These are phyloP conservation scores for Bipolaris cookei DNA, from an alignment of 2,329 filamentous ascomycete genomes.

Conservation along the genomic window DNA sequence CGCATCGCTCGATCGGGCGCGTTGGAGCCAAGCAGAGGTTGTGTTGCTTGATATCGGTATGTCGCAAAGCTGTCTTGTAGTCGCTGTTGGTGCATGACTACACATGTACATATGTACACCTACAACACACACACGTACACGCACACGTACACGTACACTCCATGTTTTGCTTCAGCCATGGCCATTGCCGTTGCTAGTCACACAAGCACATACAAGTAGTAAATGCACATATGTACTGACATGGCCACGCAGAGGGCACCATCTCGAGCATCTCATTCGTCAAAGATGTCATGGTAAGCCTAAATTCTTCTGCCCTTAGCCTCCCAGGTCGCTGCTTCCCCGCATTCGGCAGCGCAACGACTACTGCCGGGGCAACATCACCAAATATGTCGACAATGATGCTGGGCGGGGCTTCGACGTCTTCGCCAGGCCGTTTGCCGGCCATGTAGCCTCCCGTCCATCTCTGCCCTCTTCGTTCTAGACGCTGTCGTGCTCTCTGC, in stretches of 20 bases:
- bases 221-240: slow-evolving; percentile 29
- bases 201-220: slow-evolving; percentile 5
- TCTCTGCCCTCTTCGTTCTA: slow-evolving; percentile 20
- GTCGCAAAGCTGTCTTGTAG: slow-evolving; percentile 34
- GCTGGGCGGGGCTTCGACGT: slow-evolving; percentile 31
- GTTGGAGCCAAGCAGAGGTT: slow-evolving; percentile 52
- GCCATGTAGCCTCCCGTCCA: slow-evolving; percentile 37
- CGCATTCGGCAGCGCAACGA: slow-evolving; percentile 40
- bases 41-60: slow-evolving; percentile 67
- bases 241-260: slow-evolving; percentile 69
- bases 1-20: slow-evolving; percentile 35
- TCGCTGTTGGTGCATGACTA: too few relatives aligned
- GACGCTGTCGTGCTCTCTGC: slow-evolving; percentile 19
- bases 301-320: slow-evolving; percentile 19
- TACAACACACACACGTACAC: not conserved
- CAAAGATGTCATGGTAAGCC: slow-evolving; percentile 78
- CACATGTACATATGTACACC: too few relatives aligned
- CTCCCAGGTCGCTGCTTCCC: slow-evolving; percentile 30
- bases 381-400: slow-evolving; percentile 30
- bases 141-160: slow-evolving; percentile 1
- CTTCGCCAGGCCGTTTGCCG: slow-evolving; percentile 24
- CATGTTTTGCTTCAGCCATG: slow-evolving; percentile 39
- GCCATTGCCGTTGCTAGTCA: slow-evolving; percentile 17
- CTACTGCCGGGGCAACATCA: slow-evolving; percentile 24
- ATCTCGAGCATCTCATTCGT: slow-evolving; percentile 85